These are phyloP conservation scores for Rhododendron ovatum DNA, from an alignment of 148 eudicot species.

Conservation along the genomic window DNA sequence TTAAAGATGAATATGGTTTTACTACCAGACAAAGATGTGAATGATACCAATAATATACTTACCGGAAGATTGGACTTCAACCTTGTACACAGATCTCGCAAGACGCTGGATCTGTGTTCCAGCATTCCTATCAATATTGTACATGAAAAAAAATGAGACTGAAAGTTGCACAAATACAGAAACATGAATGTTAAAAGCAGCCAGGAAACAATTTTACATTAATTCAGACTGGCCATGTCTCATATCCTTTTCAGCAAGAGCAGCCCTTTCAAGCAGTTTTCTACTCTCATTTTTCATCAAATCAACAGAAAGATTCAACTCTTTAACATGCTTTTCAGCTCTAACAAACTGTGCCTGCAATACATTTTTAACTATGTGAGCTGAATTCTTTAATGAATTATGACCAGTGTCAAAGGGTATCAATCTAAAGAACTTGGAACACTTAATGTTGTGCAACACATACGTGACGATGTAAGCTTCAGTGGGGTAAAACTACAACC, in stretches of 20 bases:
- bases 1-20: not conserved
- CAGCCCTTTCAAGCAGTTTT: constrained; percentile 82
- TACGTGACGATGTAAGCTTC: not conserved
- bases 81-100: constrained; percentile 55
- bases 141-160: constrained; percentile 11
- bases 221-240: constrained; percentile 55
- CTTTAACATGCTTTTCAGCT: constrained; percentile 75
- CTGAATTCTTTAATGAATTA: not conserved
- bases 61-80: constrained; percentile 73
- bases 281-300: constrained; percentile 78
- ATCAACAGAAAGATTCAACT: constrained; percentile 66
- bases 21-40: not conserved
- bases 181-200: not conserved
- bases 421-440: not conserved
- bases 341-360: constrained; percentile 70
- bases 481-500: not conserved
- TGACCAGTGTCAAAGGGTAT: not conserved
- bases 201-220: constrained; percentile 29
- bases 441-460: not conserved
- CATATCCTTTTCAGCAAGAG: constrained; percentile 90
- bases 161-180: not conserved
- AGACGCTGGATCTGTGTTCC: constrained; percentile 54
- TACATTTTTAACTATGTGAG: constrained; percentile 2
- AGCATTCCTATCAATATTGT: constrained; percentile 40
- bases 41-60: constrained; percentile 3